These are phyloP conservation scores for Pelargonium nanum DNA, from an alignment of 345 rosid genomes.

Conservation along the genomic window DNA sequence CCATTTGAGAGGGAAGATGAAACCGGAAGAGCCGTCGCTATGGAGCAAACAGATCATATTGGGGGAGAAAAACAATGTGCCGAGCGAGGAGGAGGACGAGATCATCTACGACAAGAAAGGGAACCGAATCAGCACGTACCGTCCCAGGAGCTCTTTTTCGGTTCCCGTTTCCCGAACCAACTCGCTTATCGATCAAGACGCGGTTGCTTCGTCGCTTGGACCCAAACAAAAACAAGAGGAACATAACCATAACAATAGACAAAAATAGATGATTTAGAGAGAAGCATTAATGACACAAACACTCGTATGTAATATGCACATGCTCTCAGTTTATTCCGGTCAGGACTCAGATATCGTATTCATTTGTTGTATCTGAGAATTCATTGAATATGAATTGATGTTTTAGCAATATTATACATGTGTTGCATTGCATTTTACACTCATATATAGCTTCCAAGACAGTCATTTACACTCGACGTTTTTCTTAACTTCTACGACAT, in stretches of 20 bases:
- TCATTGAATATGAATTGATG: too few species aligned
- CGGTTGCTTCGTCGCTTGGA: slow-evolving; percentile 6
- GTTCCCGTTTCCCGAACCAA: slow-evolving; percentile 27
- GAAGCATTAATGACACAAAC: slow-evolving; percentile 9
- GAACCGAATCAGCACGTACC: slow-evolving; percentile 32
- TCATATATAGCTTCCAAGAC: too few species aligned
- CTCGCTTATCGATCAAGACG: slow-evolving; percentile 21
- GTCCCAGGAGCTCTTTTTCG: slow-evolving; percentile 25
- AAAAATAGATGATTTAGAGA: neutral
- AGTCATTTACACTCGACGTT: too few species aligned
- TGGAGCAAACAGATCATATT: slow-evolving; percentile 56
- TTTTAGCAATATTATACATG: too few species aligned
- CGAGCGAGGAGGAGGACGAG: slow-evolving; percentile 27
- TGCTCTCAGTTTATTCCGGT: too few species aligned
- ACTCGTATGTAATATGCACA: slow-evolving; percentile 6
- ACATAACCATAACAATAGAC: too few species aligned
- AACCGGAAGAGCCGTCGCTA: slow-evolving; percentile 43
- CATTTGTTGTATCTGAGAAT: too few species aligned
- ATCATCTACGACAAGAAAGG: slow-evolving; percentile 30
- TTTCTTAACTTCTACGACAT: too few species aligned
- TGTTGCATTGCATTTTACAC: too few species aligned
- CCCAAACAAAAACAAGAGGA: neutral
- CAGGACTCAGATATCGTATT: too few species aligned
- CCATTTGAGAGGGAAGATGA: slow-evolving; percentile 26
- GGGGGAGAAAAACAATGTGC: slow-evolving; percentile 55